Percentiles rank a stretch among this genome's conserved stretches.
Conservation (phyloP, 768 basidiomycete species). For the Lentinula sp. region DNA sequence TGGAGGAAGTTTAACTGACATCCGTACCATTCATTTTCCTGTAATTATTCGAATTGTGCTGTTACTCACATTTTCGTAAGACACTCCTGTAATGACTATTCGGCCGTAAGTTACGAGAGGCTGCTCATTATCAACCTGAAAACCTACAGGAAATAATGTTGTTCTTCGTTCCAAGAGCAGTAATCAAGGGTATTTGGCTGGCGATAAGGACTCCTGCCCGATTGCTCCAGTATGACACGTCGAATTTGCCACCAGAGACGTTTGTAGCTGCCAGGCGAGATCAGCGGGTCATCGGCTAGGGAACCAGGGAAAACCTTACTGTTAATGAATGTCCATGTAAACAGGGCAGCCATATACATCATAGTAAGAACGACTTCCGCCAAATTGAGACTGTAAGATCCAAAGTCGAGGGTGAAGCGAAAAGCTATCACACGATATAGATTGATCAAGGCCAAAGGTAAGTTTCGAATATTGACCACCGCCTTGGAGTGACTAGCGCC, state of each 20-base stretch:
- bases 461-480: slow-evolving; percentile 11
- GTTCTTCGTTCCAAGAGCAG: slow-evolving; percentile 44
- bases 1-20: slow-evolving; percentile 26
- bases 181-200: slow-evolving; percentile 35
- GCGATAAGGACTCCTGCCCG: slow-evolving; percentile 26
- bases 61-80: slow-evolving; percentile 16
- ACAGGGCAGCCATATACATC: slow-evolving; percentile 28
- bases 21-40: not conserved
- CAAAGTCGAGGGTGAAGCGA: slow-evolving; percentile 21
- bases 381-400: slow-evolving; percentile 31
- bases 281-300: not conserved
- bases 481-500: not conserved
- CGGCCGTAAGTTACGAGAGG: not conserved
- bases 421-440: slow-evolving; percentile 23
- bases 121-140: not conserved
- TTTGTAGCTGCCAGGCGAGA: slow-evolving; percentile 9
- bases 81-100: slow-evolving; percentile 33
- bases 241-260: slow-evolving; percentile 6
- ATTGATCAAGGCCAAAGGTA: slow-evolving; percentile 17
- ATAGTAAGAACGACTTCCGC: slow-evolving; percentile 31
- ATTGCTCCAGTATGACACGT: slow-evolving; percentile 13
- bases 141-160: slow-evolving; percentile 34
- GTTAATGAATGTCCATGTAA: slow-evolving; percentile 24
- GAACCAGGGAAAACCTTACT: slow-evolving; percentile 7
- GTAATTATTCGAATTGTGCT: not conserved